Evolutionary conservation across 805 yeast species (phyloP), one percentile per base, ranked within the genome.

Genomic region (Saccharomycopsis sp.): DNA sequence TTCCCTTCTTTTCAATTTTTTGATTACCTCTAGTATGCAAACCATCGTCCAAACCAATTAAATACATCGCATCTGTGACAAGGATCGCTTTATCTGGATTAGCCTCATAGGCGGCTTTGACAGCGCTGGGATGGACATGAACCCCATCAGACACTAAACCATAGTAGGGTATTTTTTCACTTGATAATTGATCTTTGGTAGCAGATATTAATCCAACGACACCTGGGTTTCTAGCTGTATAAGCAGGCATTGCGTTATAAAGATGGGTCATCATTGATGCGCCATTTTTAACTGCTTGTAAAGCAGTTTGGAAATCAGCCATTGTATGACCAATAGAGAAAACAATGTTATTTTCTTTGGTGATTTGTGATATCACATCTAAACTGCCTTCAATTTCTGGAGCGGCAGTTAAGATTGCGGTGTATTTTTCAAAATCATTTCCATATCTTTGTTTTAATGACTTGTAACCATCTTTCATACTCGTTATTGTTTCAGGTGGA

Each of bases 221-320:
- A 11, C 81, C 80, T 8, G 73, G 74, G 41, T 75, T 74, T 53
- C 82, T 62, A 54, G 75, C 81, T 53, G 74, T 80, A 5, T 77
- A 77, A 39, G 56, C 64, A 2, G 78, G 77, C 82, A 76, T 76
- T 52, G 82, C 82, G 53, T 76, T 76, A 59, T 72, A 76, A 42
- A 76, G 63, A 54, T 76, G 82, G 3, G 82, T 76, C 45, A 76
- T 63, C 80, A 76, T 75, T n/a, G 70, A 54, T 13, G 79, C 77
- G 20, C 81, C 81, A n/a, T 62, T 53, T 19, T 61, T 57, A 28
- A 75, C 60, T 0, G 81, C 81, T 42, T 64, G 58, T n/a, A n/a
- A n/a, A n/a, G n/a, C n/a, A n/a, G n/a, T n/a, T n/a, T n/a, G n/a
- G n/a, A n/a, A n/a, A 19, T 67, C 47, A 31, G 75, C 63, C 53